Conservation (phyloP, 345 rosid genomes). For the Combretum micranthum region DNA sequence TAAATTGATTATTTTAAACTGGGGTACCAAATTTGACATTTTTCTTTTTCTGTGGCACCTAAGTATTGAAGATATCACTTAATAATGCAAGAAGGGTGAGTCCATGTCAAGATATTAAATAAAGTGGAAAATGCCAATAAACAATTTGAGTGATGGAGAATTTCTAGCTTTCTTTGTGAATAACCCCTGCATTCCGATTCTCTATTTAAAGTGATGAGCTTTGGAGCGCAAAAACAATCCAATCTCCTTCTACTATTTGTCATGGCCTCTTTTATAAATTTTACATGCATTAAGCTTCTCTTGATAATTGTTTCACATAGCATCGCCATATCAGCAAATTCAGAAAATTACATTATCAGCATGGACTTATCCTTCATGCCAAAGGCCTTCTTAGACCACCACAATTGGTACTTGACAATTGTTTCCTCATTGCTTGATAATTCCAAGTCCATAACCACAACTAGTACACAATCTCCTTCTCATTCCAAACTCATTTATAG, state of each 20-base stretch:
- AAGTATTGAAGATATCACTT: too few relatives aligned
- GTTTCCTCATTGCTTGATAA: conserved; percentile 16
- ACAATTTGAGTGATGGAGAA: neutral
- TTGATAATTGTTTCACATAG: neutral
- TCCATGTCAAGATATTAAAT: too few relatives aligned
- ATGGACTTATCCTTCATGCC: conserved; percentile 47
- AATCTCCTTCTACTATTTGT: neutral
- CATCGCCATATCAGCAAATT: conserved; percentile 8
- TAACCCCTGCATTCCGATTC: too few relatives aligned
- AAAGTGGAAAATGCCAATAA: too few relatives aligned
- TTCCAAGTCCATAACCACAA: neutral
- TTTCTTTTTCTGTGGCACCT: too few relatives aligned
- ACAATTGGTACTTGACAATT: conserved; percentile 32
- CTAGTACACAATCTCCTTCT: neutral
- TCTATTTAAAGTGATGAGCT: too few relatives aligned
- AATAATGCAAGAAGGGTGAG: too few relatives aligned
- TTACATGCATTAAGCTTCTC: conserved; percentile 4
- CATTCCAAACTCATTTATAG: conserved; percentile 24
- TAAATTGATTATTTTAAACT: too few relatives aligned
- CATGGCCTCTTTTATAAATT: conserved; percentile 10
- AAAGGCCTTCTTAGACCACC: conserved; percentile 24
- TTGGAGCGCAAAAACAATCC: too few relatives aligned
- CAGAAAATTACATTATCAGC: conserved; percentile 33
- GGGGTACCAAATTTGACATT: too few relatives aligned
- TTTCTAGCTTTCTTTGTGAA: neutral